These are phyloP conservation scores for Candida stauntonica DNA, from an alignment of 805 yeast genomes.

Conservation along the genomic window DNA sequence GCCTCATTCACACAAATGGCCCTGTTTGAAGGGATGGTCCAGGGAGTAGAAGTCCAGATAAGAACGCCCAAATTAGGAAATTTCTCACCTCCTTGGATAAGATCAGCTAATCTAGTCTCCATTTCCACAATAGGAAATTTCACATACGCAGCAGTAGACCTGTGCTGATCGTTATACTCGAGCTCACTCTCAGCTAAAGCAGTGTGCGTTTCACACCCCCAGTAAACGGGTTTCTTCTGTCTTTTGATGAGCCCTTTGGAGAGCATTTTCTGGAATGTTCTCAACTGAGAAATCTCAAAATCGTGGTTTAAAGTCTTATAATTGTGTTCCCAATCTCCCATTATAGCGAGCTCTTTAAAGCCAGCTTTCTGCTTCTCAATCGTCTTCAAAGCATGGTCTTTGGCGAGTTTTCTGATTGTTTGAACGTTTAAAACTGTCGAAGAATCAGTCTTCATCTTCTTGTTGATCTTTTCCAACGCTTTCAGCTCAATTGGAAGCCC, in stretches of 20 bases:
- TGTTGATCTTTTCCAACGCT: slow-evolving; percentile 50
- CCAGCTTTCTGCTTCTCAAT: slow-evolving; percentile 57
- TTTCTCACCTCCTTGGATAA: slow-evolving; percentile 8
- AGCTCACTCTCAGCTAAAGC: slow-evolving; percentile 96
- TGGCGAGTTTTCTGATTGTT: slow-evolving; percentile 65
- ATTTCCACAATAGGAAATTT: slow-evolving; percentile 51
- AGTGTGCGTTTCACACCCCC: slow-evolving; percentile 93
- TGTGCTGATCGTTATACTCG: slow-evolving; percentile 74
- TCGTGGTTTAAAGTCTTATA: slow-evolving; percentile 69
- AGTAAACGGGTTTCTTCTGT: slow-evolving; percentile 91
- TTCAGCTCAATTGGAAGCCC: slow-evolving; percentile 95
- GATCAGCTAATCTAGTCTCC: slow-evolving; percentile 16
- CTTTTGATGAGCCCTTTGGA: slow-evolving; percentile 67
- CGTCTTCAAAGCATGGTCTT: slow-evolving; percentile 63
- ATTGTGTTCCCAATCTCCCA: slow-evolving; percentile 75
- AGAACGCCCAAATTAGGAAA: slow-evolving; percentile 32
- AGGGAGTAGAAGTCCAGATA: slow-evolving; percentile 98
- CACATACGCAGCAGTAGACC: slow-evolving; percentile 62
- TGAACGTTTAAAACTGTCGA: slow-evolving; percentile 35
- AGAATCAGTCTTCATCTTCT: slow-evolving; percentile 31
- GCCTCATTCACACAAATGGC: slow-evolving; percentile 71
- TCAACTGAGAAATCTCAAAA: slow-evolving; percentile 73
- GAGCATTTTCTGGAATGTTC: slow-evolving; percentile 62
- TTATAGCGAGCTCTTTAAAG: slow-evolving; percentile 68
- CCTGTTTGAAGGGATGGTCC: slow-evolving; percentile 89